Base-by-base conservation (phyloP, 176 grass and related monocot genomes). In the Pontederia crassipes region DNA sequence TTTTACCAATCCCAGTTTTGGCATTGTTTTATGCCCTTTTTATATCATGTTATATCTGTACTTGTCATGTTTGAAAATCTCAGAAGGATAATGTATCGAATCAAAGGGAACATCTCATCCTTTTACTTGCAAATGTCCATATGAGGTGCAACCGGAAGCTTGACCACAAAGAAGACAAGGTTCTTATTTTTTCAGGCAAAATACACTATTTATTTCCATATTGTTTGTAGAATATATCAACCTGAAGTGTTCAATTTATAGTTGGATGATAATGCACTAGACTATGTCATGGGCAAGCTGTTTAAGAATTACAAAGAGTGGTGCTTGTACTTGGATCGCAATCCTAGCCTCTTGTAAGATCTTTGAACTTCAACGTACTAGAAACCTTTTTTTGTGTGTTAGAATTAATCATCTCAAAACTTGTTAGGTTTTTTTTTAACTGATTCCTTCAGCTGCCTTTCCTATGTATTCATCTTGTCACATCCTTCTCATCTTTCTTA, bases 41-140 rank as follows among this genome's bases (percentile, higher is more conserved):
- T 45, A 49, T 17, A 26, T 65, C 10, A 20, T 49, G 62, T 69
- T 65, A 48, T 68, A 61, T n/a, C 16, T 11, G 51, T 60, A 65
- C 4, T 75, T 70, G 17, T 76, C 14, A 11, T 58, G 2, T 71
- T 72, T 85, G 55, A 77, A 69, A 60, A 74, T 54, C 49, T 48
- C 92, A 97, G 87, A 79, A 80, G 71, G 92, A 97, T 72, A 97
- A 82, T 82, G 92, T 91, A 53, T 79, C 92, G 45, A 97, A 97
- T 77, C 92, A 91, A 62, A 78, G 92, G 66, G 92, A 97, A 57
- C 83, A 97, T 83, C 64, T 97, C 51, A 91, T 97, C 62, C 85
- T 97, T 66, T 80, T 97, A 66, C 87, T 97, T 76, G 83, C 84
- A 28, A 97, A 97, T 71, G 82, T 88, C 74, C 84, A 97, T 57